Base-by-base conservation (phyloP, 1,284 basidiomycete genomes). In the Fistulina hepatica region DNA sequence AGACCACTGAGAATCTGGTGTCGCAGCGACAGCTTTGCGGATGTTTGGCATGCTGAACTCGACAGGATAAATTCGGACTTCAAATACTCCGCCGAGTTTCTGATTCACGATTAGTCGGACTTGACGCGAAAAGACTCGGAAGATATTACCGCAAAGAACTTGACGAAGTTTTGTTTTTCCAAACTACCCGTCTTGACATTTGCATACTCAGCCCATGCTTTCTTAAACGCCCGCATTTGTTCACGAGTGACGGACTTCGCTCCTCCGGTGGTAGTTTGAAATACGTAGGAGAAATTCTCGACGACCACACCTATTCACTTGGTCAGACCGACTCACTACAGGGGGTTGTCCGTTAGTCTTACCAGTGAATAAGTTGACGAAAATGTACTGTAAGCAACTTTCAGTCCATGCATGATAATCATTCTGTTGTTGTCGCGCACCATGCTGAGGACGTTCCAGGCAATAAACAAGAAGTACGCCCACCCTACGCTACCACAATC, bases 401-500 rank as follows among this genome's bases (percentile, higher is more conserved):
- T 4, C 48, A 36, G 25, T 21, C 22, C 27, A n/a, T 38, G 34
- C 20, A 39, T 13, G 31, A 26, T 6, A 32, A 36, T 21, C 25
- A n/a, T 11, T 13, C 19, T 21, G 25, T 16, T 13, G 13, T 20
- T 26, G 33, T 23, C 22, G 21, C 77, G 52, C 48, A 90, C 89
- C 89, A 97, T 97, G 70, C 88, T 93, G 34, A 97, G 67, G 26
- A 98, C 65, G 56, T 97, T 97, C 94, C 94, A 98, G 0, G 83
- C 75, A 50, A 97, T 95, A 63, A 97, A 97, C 20, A 98, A 64
- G 1, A 73, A 67, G 55, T 82, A 93, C 0, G 93, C 81, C 82
- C 92, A 95, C 4, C 67, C 67, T 6, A 71, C 58, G 49, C 85
- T 93, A 10, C 94, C 94, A 50, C 94, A 98, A 58, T 98, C 94